Conservation (phyloP, 2,329 filamentous ascomycete species). For the Colletotrichum melonis region DNA sequence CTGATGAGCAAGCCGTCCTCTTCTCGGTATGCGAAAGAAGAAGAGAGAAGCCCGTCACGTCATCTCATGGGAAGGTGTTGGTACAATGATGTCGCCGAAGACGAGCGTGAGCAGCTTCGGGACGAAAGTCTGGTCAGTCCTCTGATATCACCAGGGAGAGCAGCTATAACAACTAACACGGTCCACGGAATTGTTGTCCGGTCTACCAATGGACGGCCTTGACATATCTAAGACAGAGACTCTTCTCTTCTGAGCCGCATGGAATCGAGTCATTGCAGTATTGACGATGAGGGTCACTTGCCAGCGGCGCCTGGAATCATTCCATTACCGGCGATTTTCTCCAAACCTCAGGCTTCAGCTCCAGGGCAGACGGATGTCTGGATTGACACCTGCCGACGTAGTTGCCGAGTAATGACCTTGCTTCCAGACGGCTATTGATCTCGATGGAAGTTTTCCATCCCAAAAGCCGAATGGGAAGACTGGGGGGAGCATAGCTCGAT, state of each 20-base stretch:
- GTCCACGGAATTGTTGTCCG: background rate
- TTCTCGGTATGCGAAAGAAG: background rate
- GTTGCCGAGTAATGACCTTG: background rate
- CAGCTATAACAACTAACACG: background rate
- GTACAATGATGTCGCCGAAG: background rate
- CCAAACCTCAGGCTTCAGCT: background rate
- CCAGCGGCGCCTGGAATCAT: background rate
- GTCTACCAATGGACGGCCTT: background rate
- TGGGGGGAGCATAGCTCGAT: background rate
- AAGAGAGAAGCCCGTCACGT: background rate
- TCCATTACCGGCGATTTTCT: background rate
- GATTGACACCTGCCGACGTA: background rate
- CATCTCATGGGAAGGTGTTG: background rate
- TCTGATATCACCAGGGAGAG: background rate
- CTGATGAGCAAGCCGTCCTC: background rate
- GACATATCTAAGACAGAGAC: rapidly evolving
- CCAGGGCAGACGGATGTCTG: background rate
- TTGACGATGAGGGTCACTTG: background rate
- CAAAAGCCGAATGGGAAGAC: background rate
- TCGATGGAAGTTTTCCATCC: background rate
- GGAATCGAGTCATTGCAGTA: background rate
- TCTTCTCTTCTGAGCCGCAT: background rate
- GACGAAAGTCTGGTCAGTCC: background rate
- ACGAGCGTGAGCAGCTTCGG: background rate
- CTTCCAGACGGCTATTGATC: background rate